Conservation (phyloP, 352 stramenopile species). For the Phytopythium chamaehyphon region DNA sequence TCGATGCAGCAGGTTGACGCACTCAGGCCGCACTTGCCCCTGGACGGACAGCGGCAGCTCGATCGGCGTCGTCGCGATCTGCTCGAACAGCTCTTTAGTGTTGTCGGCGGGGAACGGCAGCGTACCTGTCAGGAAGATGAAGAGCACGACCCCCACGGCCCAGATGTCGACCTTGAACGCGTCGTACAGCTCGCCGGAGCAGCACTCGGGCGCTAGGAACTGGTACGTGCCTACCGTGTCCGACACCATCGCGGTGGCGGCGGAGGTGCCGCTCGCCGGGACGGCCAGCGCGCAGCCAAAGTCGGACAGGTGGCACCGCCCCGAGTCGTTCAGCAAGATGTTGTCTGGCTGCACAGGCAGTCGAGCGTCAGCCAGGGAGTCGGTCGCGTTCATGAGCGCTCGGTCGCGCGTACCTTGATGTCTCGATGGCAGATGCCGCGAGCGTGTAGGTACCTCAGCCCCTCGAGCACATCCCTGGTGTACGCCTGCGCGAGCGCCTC, state of each 20-base stretch:
- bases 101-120: constrained; percentile 76
- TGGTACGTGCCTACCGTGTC: constrained; percentile 89
- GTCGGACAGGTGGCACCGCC: constrained; percentile 82
- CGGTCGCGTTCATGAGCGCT: too few species aligned
- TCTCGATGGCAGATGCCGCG: constrained; percentile 84
- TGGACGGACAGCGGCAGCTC: constrained; percentile 29
- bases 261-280: not conserved
- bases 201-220: constrained; percentile 88
- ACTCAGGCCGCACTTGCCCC: constrained; percentile 20
- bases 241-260: constrained; percentile 29
- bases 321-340: constrained; percentile 73
- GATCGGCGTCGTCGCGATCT: constrained; percentile 48
- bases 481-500: constrained; percentile 67
- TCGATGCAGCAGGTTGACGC: constrained; percentile 41
- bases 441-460: constrained; percentile 76
- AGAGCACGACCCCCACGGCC: constrained; percentile 82
- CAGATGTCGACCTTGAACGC: constrained; percentile 84
- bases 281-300: constrained; percentile 79
- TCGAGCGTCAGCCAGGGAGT: too few species aligned
- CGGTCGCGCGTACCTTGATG: constrained; percentile 70
- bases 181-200: constrained; percentile 76
- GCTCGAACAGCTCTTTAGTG: constrained; percentile 78
- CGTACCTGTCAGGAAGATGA: constrained; percentile 79
- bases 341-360: constrained; percentile 84
- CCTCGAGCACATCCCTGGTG: constrained; percentile 68